Evolutionary conservation across 345 rosid species (phyloP).

Genomic region (Acer saccharum): DNA sequence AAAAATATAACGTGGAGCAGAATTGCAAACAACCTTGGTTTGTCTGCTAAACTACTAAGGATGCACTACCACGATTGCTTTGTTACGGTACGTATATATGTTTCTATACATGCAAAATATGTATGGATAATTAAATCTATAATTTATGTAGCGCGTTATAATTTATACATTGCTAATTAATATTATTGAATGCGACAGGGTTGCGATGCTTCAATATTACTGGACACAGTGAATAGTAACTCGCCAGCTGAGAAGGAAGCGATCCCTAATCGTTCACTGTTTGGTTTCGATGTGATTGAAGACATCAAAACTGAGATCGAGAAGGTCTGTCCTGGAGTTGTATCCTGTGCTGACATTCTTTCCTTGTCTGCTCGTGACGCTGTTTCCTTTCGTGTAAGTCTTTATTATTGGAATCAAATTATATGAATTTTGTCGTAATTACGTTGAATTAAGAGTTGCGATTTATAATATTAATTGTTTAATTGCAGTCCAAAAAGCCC

Average conservation of each 20-base stretch:
- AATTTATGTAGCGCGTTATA: no score
- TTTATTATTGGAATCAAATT: no score
- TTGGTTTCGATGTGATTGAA: conserved; percentile 60
- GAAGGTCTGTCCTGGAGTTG: conserved; percentile 42
- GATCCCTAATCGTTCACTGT: conserved; percentile 44
- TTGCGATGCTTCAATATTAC: conserved; percentile 60
- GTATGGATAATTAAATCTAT: no score
- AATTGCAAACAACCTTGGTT: conserved; percentile 31
- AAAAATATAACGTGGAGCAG: conserved; percentile 31
- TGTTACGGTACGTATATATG: conserved; percentile 43
- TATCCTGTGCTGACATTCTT: conserved; percentile 67
- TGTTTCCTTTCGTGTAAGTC: conserved; percentile 47
- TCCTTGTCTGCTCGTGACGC: conserved; percentile 68
- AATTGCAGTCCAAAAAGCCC: conserved; percentile 38
- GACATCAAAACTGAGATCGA: conserved; percentile 55
- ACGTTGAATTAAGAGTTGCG: no score
- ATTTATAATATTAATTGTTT: neutral
- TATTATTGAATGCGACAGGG: conserved; percentile 33
- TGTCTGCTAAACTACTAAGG: conserved; percentile 53
- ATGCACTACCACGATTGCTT: conserved; percentile 72
- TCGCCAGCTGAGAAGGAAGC: conserved; percentile 54
- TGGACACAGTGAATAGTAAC: conserved; percentile 34
- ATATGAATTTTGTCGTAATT: no score
- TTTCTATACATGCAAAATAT: no score
- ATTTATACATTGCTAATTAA: no score